These are phyloP conservation scores for Aspergillus asperescens DNA, from an alignment of 495 filamentous ascomycete genomes.

Conservation along the genomic window DNA sequence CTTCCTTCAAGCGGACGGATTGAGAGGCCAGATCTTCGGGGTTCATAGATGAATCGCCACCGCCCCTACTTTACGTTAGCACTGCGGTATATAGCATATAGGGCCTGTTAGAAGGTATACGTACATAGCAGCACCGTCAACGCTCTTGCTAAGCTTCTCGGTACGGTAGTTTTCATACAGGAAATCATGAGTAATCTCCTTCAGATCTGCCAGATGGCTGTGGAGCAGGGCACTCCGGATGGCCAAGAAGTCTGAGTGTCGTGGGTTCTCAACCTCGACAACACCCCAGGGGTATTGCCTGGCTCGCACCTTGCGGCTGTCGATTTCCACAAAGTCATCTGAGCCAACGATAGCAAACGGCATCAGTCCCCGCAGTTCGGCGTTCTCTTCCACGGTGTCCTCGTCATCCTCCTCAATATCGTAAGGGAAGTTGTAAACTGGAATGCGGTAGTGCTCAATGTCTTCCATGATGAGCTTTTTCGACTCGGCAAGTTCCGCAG, in stretches of 20 bases:
- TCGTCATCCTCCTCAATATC: constrained; percentile 99
- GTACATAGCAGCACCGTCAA: constrained; percentile 84
- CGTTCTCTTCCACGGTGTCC: constrained; percentile 98
- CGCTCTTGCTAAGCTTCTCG: constrained; percentile 99
- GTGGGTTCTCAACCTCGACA: constrained; percentile 97
- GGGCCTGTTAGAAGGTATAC: constrained; percentile 33
- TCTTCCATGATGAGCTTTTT: constrained; percentile 99
- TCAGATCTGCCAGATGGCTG: constrained; percentile 94
- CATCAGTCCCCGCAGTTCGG: constrained; percentile 94
- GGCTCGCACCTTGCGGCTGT: constrained; percentile 82
- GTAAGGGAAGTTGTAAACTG: constrained; percentile 99
- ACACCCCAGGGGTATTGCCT: constrained; percentile 99
- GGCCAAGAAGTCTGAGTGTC: constrained; percentile 96
- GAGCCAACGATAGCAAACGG: constrained; percentile 98
- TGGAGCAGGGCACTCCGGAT: constrained; percentile 94
- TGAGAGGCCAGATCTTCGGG: constrained; percentile 95
- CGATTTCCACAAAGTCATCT: constrained; percentile 91
- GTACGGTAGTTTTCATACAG: constrained; percentile 99
- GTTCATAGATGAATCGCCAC: constrained; percentile 80
- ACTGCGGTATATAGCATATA: background rate
- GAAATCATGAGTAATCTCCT: constrained; percentile 99
- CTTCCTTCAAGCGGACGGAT: constrained; percentile 97
- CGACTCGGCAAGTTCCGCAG: constrained; percentile 92
- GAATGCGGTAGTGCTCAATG: constrained; percentile 99
- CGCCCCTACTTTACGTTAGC: background rate